Conservation (phyloP, 768 basidiomycete genomes). For the Paxillus involutus region DNA sequence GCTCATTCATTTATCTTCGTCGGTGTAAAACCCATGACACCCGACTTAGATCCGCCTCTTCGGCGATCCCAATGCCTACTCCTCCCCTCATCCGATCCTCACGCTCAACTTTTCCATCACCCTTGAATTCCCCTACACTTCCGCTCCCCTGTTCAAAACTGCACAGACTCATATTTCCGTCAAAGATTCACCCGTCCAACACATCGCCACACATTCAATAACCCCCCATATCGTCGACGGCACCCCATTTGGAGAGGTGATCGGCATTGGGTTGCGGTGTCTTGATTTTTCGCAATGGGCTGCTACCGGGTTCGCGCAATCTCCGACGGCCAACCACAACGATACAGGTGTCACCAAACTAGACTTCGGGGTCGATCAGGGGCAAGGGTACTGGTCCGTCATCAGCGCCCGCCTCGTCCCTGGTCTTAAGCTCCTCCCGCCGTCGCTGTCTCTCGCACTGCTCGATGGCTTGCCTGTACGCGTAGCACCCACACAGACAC, state of each 20-base stretch:
- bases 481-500: constrained; percentile 63
- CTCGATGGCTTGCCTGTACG: constrained; percentile 22
- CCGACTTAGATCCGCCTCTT: constrained; percentile 71
- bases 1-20: background rate
- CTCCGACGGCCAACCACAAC: too few species aligned
- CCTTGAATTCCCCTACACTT: constrained; percentile 30
- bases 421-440: constrained; percentile 1
- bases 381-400: constrained; percentile 56
- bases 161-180: background rate
- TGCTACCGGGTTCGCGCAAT: background rate
- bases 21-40: background rate
- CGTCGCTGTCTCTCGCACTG: constrained; percentile 19
- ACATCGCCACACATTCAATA: constrained; percentile 53
- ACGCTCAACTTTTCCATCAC: constrained; percentile 51
- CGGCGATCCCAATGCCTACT: constrained; percentile 59
- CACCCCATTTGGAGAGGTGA: constrained; percentile 66
- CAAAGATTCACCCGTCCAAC: constrained; percentile 30
- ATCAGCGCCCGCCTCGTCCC: constrained; percentile 15
- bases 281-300: constrained; percentile 16
- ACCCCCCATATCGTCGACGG: constrained; percentile 73
- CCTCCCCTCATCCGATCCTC: constrained; percentile 50
- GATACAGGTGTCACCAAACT: too few species aligned
- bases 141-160: too few species aligned
- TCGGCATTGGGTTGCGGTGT: constrained; percentile 65
- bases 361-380: background rate